phyloP scores from a whole-genome alignment of 257 asterid species.

The Scutellaria galericulata region DNA sequence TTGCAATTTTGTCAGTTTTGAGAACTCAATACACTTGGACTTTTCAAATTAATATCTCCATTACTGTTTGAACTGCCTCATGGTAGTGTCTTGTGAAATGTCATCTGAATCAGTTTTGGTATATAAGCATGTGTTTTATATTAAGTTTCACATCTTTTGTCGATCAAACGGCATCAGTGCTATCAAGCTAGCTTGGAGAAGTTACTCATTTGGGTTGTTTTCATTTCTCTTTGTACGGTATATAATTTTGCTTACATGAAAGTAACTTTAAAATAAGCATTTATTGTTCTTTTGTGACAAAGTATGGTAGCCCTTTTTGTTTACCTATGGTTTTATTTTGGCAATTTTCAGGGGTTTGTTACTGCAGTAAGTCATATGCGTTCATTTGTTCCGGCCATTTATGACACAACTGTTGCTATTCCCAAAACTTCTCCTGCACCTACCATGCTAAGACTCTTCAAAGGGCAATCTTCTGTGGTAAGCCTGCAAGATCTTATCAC shows the following conservation, averaged over 20 bases:
- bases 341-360: slow-evolving; percentile 81
- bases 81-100: slow-evolving; percentile 15
- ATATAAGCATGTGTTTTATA: not conserved
- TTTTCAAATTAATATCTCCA: slow-evolving; percentile 11
- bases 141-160: slow-evolving; percentile 1
- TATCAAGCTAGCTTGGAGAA: slow-evolving; percentile 14
- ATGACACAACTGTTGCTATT: slow-evolving; percentile 81
- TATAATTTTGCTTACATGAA: not conserved
- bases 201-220: slow-evolving; percentile 12
- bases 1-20: not conserved
- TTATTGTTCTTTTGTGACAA: slow-evolving; percentile 11
- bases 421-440: slow-evolving; percentile 79
- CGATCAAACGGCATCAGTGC: slow-evolving; percentile 18
- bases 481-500: slow-evolving; percentile 37
- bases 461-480: slow-evolving; percentile 92
- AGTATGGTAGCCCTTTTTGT: not conserved
- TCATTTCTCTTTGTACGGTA: slow-evolving; percentile 10
- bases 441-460: slow-evolving; percentile 82
- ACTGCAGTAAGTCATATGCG: slow-evolving; percentile 86
- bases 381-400: slow-evolving; percentile 90
- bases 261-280: slow-evolving; percentile 28
- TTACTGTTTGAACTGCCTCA: slow-evolving; percentile 20
- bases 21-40: not conserved
- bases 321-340: slow-evolving; percentile 34
- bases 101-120: not conserved